Conservation (phyloP, 495 filamentous ascomycete genomes). For the Tuber magnatum region DNA sequence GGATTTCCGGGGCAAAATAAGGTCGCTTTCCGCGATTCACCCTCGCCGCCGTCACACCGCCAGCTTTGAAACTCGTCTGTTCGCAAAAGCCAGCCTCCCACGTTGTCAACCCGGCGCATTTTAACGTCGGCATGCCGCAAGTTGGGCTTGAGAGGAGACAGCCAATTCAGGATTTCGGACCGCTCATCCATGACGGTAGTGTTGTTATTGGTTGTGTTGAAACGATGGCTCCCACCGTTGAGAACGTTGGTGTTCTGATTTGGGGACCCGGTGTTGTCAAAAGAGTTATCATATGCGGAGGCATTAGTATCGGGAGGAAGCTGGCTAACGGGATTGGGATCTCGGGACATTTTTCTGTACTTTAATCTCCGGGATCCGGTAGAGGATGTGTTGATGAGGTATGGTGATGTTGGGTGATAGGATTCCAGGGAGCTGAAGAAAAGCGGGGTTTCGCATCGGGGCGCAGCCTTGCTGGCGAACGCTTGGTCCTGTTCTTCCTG, state of each 20-base stretch:
- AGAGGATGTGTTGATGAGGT: too few species aligned
- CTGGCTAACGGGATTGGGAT: too few species aligned
- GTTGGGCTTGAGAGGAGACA: neutral
- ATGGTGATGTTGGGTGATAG: too few species aligned
- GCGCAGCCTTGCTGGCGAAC: too few species aligned
- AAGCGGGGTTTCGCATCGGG: too few species aligned
- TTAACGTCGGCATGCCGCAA: neutral
- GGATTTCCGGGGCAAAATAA: neutral
- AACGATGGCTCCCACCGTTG: neutral
- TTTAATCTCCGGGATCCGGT: too few species aligned
- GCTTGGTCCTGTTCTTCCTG: too few species aligned
- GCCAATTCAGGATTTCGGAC: neutral
- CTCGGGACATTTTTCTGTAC: too few species aligned
- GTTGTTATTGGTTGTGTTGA: neutral
- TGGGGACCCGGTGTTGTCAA: too few species aligned
- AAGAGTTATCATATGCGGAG: neutral
- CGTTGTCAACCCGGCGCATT: neutral
- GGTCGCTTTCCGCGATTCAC: neutral
- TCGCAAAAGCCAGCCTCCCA: neutral
- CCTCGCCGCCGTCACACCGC: too few species aligned
- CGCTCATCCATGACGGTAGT: neutral
- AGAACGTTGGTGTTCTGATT: neutral
- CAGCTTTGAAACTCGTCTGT: neutral
- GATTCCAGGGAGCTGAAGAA: too few species aligned
- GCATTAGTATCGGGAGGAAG: neutral